Evolutionary conservation across 345 rosid genomes (phyloP).

Genomic region (Turritis glabra): DNA sequence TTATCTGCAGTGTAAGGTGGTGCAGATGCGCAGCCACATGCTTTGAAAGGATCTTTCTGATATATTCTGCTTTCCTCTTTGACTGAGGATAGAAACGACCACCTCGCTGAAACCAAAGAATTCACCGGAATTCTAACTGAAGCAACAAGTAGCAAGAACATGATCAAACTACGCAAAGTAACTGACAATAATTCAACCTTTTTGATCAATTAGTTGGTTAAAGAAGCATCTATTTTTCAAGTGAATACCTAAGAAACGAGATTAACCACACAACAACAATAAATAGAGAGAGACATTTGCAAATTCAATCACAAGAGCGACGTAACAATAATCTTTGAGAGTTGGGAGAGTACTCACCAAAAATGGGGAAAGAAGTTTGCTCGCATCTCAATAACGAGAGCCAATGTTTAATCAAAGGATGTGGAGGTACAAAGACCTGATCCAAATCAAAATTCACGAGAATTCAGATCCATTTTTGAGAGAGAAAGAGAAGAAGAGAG

Average conservation of each 20-base stretch:
- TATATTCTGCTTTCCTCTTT: constrained; percentile 44
- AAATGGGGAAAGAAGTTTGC: constrained; percentile 28
- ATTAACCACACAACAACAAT: neutral
- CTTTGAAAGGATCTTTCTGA: constrained; percentile 40
- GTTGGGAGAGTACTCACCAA: constrained; percentile 1
- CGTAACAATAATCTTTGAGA: neutral
- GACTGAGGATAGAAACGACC: constrained; percentile 47
- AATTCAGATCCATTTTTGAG: no score
- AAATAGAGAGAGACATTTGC: neutral
- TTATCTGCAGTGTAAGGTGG: constrained; percentile 42
- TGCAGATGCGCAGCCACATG: constrained; percentile 41
- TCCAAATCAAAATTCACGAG: neutral
- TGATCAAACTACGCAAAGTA: no score
- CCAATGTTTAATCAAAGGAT: constrained; percentile 37
- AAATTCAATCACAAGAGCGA: neutral
- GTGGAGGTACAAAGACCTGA: constrained; percentile 33
- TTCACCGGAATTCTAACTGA: constrained; percentile 55
- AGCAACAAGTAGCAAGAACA: neutral
- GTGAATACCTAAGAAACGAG: no score
- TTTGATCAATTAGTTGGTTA: no score
- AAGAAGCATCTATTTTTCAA: no score
- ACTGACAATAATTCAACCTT: no score
- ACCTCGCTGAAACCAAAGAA: constrained; percentile 43
- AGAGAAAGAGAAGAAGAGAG: neutral
- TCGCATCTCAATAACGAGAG: constrained; percentile 22